A percentile compares a stretch with the other conserved stretches of the same genome.
Evolutionary conservation across 2,329 filamentous ascomycete species (phyloP).

Genomic region (Gaeumannomyces tritici): DNA sequence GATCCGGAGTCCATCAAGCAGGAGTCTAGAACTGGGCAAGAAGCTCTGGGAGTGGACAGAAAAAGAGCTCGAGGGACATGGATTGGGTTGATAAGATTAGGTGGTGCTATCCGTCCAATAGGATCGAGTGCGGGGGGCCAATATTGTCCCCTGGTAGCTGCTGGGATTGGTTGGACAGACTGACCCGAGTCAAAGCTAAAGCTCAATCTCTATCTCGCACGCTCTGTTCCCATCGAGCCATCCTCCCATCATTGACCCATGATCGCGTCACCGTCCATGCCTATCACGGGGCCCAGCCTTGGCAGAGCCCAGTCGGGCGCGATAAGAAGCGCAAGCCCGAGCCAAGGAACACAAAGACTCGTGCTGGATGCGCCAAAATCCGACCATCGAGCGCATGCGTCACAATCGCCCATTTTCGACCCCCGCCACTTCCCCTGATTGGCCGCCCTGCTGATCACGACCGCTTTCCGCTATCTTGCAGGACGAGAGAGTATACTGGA

Average conservation of each 20-base stretch:
- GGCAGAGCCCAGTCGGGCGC: background rate
- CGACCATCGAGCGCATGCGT: background rate
- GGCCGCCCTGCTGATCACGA: background rate
- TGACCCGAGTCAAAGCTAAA: background rate
- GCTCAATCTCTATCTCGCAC: background rate
- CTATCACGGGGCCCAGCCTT: background rate
- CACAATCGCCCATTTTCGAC: no score
- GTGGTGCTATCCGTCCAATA: no score
- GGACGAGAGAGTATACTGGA: background rate
- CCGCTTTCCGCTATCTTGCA: background rate
- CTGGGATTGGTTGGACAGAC: no score
- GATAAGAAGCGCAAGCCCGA: background rate
- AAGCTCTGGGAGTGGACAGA: slow-evolving; percentile 29
- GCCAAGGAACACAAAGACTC: background rate
- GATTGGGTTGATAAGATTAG: no score
- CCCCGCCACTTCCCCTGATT: background rate
- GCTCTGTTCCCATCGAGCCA: background rate
- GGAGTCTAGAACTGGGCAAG: slow-evolving; percentile 16
- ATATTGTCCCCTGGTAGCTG: no score
- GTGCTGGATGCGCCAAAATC: background rate
- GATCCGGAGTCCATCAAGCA: slow-evolving; percentile 15
- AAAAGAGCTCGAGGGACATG: slow-evolving; percentile 6
- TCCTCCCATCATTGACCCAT: background rate
- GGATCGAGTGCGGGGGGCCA: no score
- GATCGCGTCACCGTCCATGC: background rate